phyloP scores from a whole-genome alignment of 1,284 basidiomycete species.

The Ustilago cynodontis region DNA sequence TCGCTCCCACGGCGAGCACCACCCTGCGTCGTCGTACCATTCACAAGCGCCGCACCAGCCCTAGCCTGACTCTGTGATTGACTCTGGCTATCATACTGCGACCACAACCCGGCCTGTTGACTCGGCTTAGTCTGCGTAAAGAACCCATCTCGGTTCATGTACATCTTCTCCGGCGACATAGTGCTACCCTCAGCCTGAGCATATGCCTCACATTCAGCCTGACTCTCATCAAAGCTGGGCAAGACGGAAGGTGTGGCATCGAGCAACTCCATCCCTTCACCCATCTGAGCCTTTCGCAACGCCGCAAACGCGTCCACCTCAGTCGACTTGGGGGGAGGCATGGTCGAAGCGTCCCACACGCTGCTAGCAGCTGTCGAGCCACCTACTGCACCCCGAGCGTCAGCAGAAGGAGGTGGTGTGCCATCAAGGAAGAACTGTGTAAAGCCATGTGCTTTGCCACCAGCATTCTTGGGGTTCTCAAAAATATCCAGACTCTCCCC shows the following conservation, averaged over 20 bases:
- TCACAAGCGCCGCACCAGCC: background rate
- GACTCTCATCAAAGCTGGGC: slow-evolving; percentile 57
- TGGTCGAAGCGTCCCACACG: slow-evolving; percentile 45
- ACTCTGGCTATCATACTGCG: slow-evolving; percentile 34
- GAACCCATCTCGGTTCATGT: slow-evolving; percentile 65
- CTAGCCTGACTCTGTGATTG: slow-evolving; percentile 34
- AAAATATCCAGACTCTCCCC: slow-evolving; percentile 63
- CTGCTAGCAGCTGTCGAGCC: background rate
- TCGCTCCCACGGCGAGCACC: slow-evolving; percentile 19
- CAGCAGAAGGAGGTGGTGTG: slow-evolving; percentile 28
- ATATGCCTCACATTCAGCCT: slow-evolving; percentile 47
- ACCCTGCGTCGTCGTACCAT: slow-evolving; percentile 14
- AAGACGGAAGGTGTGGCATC: slow-evolving; percentile 52
- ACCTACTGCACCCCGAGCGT: background rate
- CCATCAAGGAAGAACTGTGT: slow-evolving; percentile 58
- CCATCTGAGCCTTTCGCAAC: slow-evolving; percentile 56
- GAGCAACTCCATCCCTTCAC: slow-evolving; percentile 46
- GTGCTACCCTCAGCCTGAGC: slow-evolving; percentile 27
- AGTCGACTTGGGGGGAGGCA: slow-evolving; percentile 61
- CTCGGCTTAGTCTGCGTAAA: slow-evolving; percentile 66
- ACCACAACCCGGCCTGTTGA: slow-evolving; percentile 28
- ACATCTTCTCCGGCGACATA: slow-evolving; percentile 50
- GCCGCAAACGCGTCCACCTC: slow-evolving; percentile 62
- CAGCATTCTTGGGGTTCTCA: slow-evolving; percentile 44
- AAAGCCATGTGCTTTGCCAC: slow-evolving; percentile 49